Evolutionary conservation across 192 early-diverging fungal species (phyloP), one percentile per base, ranked within the genome.

Genomic region (Coemansia sp.): DNA sequence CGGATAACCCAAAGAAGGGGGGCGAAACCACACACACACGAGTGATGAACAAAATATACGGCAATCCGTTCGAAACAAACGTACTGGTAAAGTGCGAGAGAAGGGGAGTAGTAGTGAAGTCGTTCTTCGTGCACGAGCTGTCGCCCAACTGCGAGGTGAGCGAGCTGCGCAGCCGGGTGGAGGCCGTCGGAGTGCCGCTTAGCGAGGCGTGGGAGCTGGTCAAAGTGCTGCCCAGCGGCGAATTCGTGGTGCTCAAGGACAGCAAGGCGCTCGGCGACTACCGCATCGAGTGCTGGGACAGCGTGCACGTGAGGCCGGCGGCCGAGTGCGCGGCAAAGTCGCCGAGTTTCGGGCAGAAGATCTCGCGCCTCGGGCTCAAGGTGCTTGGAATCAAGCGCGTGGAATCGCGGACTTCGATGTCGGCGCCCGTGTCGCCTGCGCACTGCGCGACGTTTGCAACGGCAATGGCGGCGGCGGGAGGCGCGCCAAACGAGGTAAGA

Each of bases 71-170:
- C 12, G 75, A 77, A 50, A 61, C 70, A 15, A 77, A 68, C 57
- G 52, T 77, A 1, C 56, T 77, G 18, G 63, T 77, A 21, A 59
- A 67, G 16, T 64, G 63, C 52, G 13, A 65, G 3, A 23, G 26
- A 37, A 5, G 53, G 13, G 21, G 39, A 6, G 13, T 56, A 3
- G 41, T 61, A 5, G 13, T 68, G 0, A 65, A 77, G 19, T 77
- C 75, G 39, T 77, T 72, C 15, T 77, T 77, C 37, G 26, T 77
- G 15, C 75, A 77, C 66, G 70, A 77, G 16, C 63, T 77, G 6
- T 19, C 69, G 8, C 70, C 75, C 8, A 77, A 77, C 63, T 56
- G 75, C 56, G 37, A 66, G 6, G 48, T 77, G 2, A 23, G 53
- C n/a, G 54, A 71, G 21, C 61, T 76, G 3, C 65, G 63, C 9